phyloP scores from a whole-genome alignment of 2,329 filamentous ascomycete genomes.

The Fusarium lateritium region DNA sequence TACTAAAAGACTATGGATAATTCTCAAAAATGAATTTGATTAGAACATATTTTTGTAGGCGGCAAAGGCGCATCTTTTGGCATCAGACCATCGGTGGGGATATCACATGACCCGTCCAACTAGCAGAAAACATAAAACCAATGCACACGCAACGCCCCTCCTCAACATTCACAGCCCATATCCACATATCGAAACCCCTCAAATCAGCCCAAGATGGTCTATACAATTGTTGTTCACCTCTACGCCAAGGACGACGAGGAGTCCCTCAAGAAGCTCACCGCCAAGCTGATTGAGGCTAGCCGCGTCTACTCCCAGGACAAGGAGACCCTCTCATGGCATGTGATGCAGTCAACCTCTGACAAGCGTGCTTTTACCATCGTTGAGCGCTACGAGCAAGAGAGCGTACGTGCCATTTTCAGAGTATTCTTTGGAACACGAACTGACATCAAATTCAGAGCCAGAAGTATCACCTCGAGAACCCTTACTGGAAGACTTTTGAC shows the following conservation, averaged over 20 bases:
- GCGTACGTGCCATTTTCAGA: slow-evolving; percentile 57
- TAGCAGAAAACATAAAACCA: slow-evolving; percentile 35
- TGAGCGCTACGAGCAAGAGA: slow-evolving; percentile 79
- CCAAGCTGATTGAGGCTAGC: slow-evolving; percentile 82
- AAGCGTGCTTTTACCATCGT: slow-evolving; percentile 81
- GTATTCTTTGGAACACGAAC: background rate
- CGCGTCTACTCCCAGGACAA: slow-evolving; percentile 79
- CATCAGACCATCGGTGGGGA: slow-evolving; percentile 33
- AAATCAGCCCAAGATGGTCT: slow-evolving; percentile 66
- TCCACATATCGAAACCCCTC: background rate
- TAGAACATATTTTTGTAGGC: background rate
- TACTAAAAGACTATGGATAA: background rate
- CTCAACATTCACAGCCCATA: slow-evolving; percentile 9
- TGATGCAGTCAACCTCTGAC: slow-evolving; percentile 82
- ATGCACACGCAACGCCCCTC: slow-evolving; percentile 22
- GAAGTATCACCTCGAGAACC: slow-evolving; percentile 76
- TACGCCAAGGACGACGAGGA: slow-evolving; percentile 77
- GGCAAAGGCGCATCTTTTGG: slow-evolving; percentile 19
- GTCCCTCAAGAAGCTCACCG: slow-evolving; percentile 75
- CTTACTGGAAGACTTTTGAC: slow-evolving; percentile 83
- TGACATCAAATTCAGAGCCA: slow-evolving; percentile 60
- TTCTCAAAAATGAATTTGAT: background rate
- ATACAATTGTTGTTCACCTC: slow-evolving; percentile 78
- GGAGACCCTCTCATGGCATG: slow-evolving; percentile 80
- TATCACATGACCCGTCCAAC: slow-evolving; percentile 37